These are phyloP conservation scores for Scleroderma bovista DNA, from an alignment of 768 basidiomycete species.

Conservation along the genomic window DNA sequence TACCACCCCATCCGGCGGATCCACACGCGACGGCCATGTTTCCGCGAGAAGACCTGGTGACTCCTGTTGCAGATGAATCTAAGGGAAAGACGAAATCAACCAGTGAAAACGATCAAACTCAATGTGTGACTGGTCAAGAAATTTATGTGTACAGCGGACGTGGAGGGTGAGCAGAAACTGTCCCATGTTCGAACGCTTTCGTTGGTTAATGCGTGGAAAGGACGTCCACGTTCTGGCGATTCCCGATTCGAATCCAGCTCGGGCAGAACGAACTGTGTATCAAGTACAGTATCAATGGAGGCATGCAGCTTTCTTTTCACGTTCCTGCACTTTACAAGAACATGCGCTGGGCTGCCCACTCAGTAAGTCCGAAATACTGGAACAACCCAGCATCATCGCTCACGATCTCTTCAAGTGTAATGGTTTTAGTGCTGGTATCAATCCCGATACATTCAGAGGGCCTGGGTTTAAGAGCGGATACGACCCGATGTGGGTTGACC, in stretches of 20 bases:
- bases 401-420: slow-evolving; percentile 55
- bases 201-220: slow-evolving; percentile 33
- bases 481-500: slow-evolving; percentile 91
- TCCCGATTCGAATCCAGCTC: slow-evolving; percentile 79
- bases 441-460: slow-evolving; percentile 79
- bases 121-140: slow-evolving; percentile 56
- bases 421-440: slow-evolving; percentile 84
- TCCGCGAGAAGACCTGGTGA: slow-evolving; percentile 6
- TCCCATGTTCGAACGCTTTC: background rate
- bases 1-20: slow-evolving; percentile 72
- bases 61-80: slow-evolving; percentile 5
- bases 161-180: slow-evolving; percentile 39
- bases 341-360: slow-evolving; percentile 88
- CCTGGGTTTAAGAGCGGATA: slow-evolving; percentile 78
- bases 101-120: slow-evolving; percentile 24
- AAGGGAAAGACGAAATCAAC: slow-evolving; percentile 12
- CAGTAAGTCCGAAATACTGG: slow-evolving; percentile 42
- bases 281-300: slow-evolving; percentile 76
- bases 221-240: slow-evolving; percentile 92
- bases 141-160: slow-evolving; percentile 62
- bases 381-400: background rate
- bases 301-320: slow-evolving; percentile 72
- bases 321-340: slow-evolving; percentile 79
- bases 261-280: slow-evolving; percentile 67
- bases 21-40: slow-evolving; percentile 48